Conservation (phyloP, 2,329 filamentous ascomycete species). For the Penicillium sclerotigenum region DNA sequence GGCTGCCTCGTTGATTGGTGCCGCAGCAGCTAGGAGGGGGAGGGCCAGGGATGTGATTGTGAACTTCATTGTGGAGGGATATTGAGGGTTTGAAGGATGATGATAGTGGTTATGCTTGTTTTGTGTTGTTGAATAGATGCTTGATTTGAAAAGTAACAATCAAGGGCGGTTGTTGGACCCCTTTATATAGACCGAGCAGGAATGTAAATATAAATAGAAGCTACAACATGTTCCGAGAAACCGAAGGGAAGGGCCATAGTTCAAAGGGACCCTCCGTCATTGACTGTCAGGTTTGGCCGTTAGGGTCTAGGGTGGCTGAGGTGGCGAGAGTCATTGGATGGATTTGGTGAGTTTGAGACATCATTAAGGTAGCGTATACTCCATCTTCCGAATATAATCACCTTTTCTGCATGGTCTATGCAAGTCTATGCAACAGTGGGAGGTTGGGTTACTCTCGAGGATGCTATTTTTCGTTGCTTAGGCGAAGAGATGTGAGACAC, state of each 20-base stretch:
- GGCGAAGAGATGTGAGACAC: neutral
- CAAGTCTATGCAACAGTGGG: neutral
- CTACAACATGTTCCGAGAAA: neutral
- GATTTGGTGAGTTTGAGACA: conserved; percentile 9
- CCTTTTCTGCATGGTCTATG: neutral
- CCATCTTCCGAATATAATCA: neutral
- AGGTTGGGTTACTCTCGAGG: neutral
- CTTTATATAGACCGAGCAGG: conserved; percentile 1
- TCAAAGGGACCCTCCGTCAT: neutral
- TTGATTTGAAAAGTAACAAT: neutral
- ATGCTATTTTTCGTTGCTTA: neutral
- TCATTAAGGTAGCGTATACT: neutral
- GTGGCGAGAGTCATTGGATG: conserved; percentile 9
- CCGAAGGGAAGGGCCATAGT: neutral
- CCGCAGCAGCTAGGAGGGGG: conserved; percentile 29
- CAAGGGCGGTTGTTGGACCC: neutral
- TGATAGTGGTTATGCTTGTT: no score
- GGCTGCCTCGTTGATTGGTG: conserved; percentile 14
- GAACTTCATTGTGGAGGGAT: conserved; percentile 26
- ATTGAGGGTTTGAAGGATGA: neutral
- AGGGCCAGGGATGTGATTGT: conserved; percentile 22
- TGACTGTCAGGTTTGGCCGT: neutral
- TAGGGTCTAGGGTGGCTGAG: conserved; percentile 3
- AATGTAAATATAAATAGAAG: neutral
- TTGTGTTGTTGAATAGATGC: neutral